Base-by-base conservation (phyloP, 306 rosid genomes). In the Cucumis melo region DNA sequence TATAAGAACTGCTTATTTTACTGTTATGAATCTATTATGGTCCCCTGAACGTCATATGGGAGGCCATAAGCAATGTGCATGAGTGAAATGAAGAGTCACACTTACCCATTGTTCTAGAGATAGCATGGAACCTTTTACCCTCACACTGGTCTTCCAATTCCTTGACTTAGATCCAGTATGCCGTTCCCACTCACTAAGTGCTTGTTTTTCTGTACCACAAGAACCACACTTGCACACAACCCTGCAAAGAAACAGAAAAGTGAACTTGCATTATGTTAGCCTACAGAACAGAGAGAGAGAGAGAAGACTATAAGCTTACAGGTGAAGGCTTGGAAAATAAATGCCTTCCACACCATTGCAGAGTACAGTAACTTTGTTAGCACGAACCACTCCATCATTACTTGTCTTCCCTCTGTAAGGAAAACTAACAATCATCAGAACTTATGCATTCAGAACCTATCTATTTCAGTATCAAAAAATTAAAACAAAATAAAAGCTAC, bases 61-160 rank as follows among this genome's bases (percentile, higher is more conserved):
- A 74, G 54, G 72, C 46, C 58, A 80, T 38, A 54, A 61, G 61
- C 55, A 79, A 78, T 61, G 70, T 60, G 70, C 16, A 54, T 14
- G 67, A 66, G 65, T 1, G 61, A 54, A 72, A 23, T 15, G 42
- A 75, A 29, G 29, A 68, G 46, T 75, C 68, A 77, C 81, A 88
- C 95, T 80, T 76, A 94, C 99, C 99, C 99, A 95, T 89, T 95
- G 99, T 87, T 95, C 99, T 78, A 95, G 83, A 5, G 97, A 88
- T 82, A 95, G 90, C 91, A 87, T 88, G 77, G 99, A 89, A 85
- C 82, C 93, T 84, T 95, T 95, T 80, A 95, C 98, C 78, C 85
- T 85, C 67, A 95, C 91, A 80, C 99, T 95, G 50, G 88, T 88
- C 82, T 80, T 95, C 99, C 99, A 95, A 84, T 95, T 86, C 88